These are phyloP conservation scores for Ganoderma resinaceum DNA, from an alignment of 1,284 basidiomycete genomes.

Conservation along the genomic window DNA sequence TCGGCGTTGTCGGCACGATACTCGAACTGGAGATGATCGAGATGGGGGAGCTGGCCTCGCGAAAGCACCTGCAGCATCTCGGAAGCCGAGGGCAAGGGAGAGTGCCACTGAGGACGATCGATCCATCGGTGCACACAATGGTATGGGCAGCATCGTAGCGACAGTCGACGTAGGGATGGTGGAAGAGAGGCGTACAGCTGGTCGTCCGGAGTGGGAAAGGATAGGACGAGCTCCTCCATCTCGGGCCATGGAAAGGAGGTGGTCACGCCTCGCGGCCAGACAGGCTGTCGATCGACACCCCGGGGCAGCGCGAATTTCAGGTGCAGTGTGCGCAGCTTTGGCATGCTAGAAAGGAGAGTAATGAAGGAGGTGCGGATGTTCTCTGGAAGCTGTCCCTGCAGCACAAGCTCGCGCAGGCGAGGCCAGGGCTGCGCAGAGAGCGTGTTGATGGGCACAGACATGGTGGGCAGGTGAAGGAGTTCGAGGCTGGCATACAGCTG, in stretches of 20 bases:
- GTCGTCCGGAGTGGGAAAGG: neutral
- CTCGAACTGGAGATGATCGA: neutral
- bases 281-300: neutral
- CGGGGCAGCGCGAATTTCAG: neutral
- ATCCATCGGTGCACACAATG: neutral
- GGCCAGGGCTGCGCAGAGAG: neutral
- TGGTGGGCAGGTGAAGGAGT: neutral
- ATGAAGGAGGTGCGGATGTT: neutral
- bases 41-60: neutral
- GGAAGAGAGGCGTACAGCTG: conserved; percentile 8
- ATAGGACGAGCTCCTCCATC: neutral
- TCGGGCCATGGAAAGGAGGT: conserved; percentile 9
- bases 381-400: neutral
- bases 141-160: neutral
- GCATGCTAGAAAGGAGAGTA: neutral
- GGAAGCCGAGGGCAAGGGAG: neutral
- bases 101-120: neutral
- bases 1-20: neutral
- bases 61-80: neutral
- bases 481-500: neutral
- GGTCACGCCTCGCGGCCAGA: neutral
- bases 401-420: neutral
- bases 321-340: neutral
- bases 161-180: neutral
- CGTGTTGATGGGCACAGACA: neutral